phyloP scores from a whole-genome alignment of 1,284 basidiomycete genomes.

The Coniferiporia weirii region DNA sequence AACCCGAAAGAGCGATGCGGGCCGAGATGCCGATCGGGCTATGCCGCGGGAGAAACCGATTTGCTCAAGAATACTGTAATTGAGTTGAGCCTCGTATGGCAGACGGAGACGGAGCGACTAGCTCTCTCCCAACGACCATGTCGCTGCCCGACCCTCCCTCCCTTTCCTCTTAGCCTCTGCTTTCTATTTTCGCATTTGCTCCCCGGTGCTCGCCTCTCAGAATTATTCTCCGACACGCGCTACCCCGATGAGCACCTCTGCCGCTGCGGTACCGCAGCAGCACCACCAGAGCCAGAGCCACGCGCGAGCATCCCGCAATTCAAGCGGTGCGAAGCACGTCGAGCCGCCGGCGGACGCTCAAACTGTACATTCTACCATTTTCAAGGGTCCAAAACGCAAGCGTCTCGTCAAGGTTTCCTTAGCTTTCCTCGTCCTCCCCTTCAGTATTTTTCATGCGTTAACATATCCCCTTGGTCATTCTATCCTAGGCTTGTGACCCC shows the following conservation, averaged over 20 bases:
- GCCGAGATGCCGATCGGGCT: neutral
- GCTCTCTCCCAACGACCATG: neutral
- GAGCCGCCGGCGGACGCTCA: conserved; percentile 1
- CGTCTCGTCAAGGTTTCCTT: conserved; percentile 59
- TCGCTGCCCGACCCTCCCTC: neutral
- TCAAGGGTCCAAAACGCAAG: conserved; percentile 60
- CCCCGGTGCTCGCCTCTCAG: neutral
- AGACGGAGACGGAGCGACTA: neutral
- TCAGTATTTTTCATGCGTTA: conserved; percentile 4
- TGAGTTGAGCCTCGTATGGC: neutral
- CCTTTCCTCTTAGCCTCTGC: neutral
- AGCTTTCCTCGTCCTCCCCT: conserved; percentile 3
- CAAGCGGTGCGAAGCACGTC: conserved; percentile 1
- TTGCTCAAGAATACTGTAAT: neutral
- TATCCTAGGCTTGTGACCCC: conserved; percentile 65
- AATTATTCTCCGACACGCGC: neutral
- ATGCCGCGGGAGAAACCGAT: neutral
- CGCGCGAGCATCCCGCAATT: neutral
- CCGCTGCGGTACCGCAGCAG: neutral
- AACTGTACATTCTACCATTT: conserved; percentile 23
- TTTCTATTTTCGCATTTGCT: neutral
- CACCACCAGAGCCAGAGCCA: neutral
- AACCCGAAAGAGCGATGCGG: neutral
- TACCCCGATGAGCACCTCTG: neutral
- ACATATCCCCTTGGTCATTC: conserved; percentile 1